These are phyloP conservation scores for Botrytis porri DNA, from an alignment of 2,329 filamentous ascomycete genomes.

Conservation along the genomic window DNA sequence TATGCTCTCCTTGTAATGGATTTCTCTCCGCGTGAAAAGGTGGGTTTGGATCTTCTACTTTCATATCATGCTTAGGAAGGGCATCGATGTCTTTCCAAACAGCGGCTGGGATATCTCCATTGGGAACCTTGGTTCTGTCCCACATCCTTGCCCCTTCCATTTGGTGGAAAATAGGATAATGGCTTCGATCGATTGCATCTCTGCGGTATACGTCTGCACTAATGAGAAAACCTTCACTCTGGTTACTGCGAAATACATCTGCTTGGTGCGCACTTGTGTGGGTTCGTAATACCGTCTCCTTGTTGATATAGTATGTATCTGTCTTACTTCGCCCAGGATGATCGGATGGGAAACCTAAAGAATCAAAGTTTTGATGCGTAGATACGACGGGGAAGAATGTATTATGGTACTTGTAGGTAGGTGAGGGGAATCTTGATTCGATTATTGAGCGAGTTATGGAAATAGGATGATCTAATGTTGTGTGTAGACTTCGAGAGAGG, in stretches of 20 bases:
- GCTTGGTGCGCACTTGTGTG: slow-evolving; percentile 94
- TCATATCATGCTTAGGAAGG: slow-evolving; percentile 70
- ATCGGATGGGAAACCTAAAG: slow-evolving; percentile 83
- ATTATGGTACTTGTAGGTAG: slow-evolving; percentile 74
- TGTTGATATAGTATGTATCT: slow-evolving; percentile 95
- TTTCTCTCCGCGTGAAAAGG: slow-evolving; percentile 75
- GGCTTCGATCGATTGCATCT: slow-evolving; percentile 90
- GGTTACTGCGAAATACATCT: slow-evolving; percentile 70
- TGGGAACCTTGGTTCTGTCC: slow-evolving; percentile 63
- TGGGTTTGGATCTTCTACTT: slow-evolving; percentile 81
- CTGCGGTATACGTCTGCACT: slow-evolving; percentile 92
- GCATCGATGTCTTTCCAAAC: slow-evolving; percentile 68
- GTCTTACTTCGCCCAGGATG: slow-evolving; percentile 84
- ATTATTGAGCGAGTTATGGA: slow-evolving; percentile 89
- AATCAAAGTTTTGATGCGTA: slow-evolving; percentile 89
- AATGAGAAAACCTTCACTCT: slow-evolving; percentile 79
- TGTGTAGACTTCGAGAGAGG: slow-evolving; percentile 76
- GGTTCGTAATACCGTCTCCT: slow-evolving; percentile 78
- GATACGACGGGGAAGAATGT: slow-evolving; percentile 79
- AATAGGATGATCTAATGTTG: slow-evolving; percentile 87
- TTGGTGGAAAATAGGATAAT: slow-evolving; percentile 97
- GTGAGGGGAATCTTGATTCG: slow-evolving; percentile 76
- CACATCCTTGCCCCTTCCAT: slow-evolving; percentile 95
- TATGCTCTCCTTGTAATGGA: slow-evolving; percentile 75
- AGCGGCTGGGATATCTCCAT: slow-evolving; percentile 57